Evolutionary conservation across 2,329 filamentous ascomycete species (phyloP).

Genomic region (Camillea tinctor): DNA sequence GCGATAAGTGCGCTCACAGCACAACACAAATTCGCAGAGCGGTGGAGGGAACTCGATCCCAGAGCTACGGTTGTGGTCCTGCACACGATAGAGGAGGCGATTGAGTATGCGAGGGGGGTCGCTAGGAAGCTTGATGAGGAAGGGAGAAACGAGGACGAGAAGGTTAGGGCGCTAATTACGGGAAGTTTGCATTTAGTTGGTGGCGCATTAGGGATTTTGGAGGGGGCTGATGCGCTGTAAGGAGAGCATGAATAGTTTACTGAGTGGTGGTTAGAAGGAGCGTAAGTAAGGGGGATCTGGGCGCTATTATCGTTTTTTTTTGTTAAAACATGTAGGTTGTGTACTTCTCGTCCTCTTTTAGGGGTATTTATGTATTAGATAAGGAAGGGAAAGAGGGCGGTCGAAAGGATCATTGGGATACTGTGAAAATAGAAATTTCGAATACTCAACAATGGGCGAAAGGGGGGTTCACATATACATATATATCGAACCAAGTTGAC

Average conservation of each 20-base stretch:
- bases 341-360: too few species aligned
- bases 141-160: conserved; percentile 32
- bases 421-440: too few species aligned
- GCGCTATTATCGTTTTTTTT: too few species aligned
- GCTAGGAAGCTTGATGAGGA: conserved; percentile 23
- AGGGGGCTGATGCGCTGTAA: conserved; percentile 44
- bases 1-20: conserved; percentile 52
- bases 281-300: too few species aligned
- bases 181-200: conserved; percentile 65
- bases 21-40: conserved; percentile 52
- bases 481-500: neutral
- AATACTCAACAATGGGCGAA: too few species aligned
- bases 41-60: conserved; percentile 49
- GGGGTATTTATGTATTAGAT: too few species aligned
- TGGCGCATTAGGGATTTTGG: conserved; percentile 49
- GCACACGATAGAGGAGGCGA: conserved; percentile 55
- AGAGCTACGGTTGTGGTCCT: conserved; percentile 44
- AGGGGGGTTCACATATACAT: neutral
- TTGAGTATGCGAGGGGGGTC: conserved; percentile 45
- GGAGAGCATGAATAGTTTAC: too few species aligned
- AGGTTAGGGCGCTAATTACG: conserved; percentile 53
- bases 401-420: too few species aligned
- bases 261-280: too few species aligned
- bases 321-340: too few species aligned
- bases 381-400: too few species aligned